Evolutionary conservation across 108 stramenopile genomes (phyloP), one percentile per base, ranked within the genome.

Genomic region (Nannochloropsis gaditana): DNA sequence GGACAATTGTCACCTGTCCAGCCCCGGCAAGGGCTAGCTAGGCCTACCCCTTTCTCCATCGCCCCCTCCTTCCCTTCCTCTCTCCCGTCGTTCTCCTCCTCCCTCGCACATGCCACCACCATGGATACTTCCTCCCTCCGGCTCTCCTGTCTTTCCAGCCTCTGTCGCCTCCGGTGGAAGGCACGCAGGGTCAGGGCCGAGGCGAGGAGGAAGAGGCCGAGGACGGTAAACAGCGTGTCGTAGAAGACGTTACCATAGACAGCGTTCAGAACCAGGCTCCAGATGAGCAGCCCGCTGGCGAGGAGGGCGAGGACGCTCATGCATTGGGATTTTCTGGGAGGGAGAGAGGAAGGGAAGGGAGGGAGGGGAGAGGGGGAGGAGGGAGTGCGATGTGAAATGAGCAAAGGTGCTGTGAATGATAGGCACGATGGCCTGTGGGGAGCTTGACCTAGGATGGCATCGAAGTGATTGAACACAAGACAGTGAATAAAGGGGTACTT

Each of bases 211-310:
- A 73, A n/a, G 5, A 73, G 59, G 0, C 59, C 59, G 19, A 73
- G 8, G n/a, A 73, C 15, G 59, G 59, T 73, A 6, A 73, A 73
- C 19, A 73, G 59, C 19, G 59, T n/a, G 6, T 73, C 59, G 59
- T 73, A 73, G n/a, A 73, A 73, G 59, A 73, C 59, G n/a, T 73
- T 73, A 2, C 59, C 59, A n/a, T 73, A 73, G 19, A 73, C 59
- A 6, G n/a, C 59, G 8, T 73, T 73, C 59, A 73, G n/a, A n/a
- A 8, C 59, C 59, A 73, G 6, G 59, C 59, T 73, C 59, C 59
- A 73, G 19, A 73, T n/a, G 19, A 73, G n/a, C 6, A 73, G 8
- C 19, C 59, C 59, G 3, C 5, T 73, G 59, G 59, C 59, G 19
- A 73, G 2, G 59, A 73, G 59, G 59, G 59, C 59, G 3, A 73